Evolutionary conservation across 352 stramenopile genomes (phyloP).

Genomic region (Globisporangium megalacanthum): DNA sequence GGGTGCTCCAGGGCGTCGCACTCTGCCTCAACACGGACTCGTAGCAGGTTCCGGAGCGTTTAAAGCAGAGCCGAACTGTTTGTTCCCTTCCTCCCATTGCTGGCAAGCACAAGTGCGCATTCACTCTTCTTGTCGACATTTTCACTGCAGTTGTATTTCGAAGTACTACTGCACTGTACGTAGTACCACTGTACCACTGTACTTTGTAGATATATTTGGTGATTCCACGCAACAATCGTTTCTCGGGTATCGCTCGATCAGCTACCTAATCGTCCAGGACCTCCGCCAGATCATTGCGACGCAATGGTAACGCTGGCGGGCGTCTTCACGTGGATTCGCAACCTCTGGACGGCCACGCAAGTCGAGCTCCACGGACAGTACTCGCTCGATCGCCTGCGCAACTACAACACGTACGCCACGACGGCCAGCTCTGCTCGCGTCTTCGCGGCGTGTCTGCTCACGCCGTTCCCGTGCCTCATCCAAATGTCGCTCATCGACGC

Average conservation of each 20-base stretch:
- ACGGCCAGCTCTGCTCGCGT: neutral
- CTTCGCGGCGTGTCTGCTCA: constrained; percentile 5
- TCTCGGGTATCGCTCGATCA: too few relatives aligned
- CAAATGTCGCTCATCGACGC: constrained; percentile 7
- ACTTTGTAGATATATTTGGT: too few relatives aligned
- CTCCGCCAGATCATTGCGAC: too few relatives aligned
- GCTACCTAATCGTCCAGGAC: too few relatives aligned
- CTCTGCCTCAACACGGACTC: constrained; percentile 91
- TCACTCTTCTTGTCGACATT: too few relatives aligned
- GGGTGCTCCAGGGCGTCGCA: constrained; percentile 93
- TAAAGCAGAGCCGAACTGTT: neutral
- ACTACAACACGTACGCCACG: neutral
- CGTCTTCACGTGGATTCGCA: neutral
- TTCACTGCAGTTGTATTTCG: too few relatives aligned
- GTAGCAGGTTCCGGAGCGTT: constrained; percentile 18
- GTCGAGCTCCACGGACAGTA: constrained; percentile 19
- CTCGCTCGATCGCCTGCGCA: constrained; percentile 9
- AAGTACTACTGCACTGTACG: too few relatives aligned
- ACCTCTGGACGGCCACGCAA: constrained; percentile 7
- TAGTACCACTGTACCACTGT: too few relatives aligned
- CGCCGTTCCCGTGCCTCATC: constrained; percentile 6
- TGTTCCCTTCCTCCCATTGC: too few relatives aligned
- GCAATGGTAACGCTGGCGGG: too few relatives aligned
- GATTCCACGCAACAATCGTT: too few relatives aligned
- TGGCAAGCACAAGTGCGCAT: too few relatives aligned